Conservation (phyloP, 495 filamentous ascomycete species). For the Pseudevernia furfuracea region DNA sequence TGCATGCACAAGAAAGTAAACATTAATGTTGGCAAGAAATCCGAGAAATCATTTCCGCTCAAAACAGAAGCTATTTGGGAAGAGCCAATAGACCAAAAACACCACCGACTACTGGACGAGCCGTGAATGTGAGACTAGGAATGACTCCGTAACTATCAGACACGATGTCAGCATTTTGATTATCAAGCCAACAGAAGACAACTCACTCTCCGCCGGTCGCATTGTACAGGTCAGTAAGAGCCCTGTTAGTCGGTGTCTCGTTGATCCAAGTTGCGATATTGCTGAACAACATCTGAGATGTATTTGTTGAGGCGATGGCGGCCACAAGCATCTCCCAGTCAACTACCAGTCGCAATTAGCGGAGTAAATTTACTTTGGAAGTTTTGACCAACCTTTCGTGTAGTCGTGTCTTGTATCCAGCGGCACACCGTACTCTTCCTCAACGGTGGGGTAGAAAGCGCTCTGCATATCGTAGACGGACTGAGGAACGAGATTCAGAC, state of each 20-base stretch:
- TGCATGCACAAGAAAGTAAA: background rate
- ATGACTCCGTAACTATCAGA: constrained; percentile 29
- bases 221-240: constrained; percentile 52
- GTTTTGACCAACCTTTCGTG: constrained; percentile 36
- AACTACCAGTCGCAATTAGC: background rate
- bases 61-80: background rate
- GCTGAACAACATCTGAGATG: constrained; percentile 42
- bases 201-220: constrained; percentile 39
- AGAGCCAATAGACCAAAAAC: constrained; percentile 45
- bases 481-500: constrained; percentile 41
- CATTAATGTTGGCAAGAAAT: background rate
- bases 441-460: constrained; percentile 43
- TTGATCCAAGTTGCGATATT: constrained; percentile 46
- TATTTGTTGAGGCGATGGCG: constrained; percentile 36
- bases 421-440: constrained; percentile 42
- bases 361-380: too few relatives aligned
- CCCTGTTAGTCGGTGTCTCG: constrained; percentile 44
- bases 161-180: constrained; percentile 9
- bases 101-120: constrained; percentile 50
- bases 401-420: constrained; percentile 45
- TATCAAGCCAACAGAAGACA: background rate
- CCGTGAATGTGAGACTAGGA: constrained; percentile 37
- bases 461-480: constrained; percentile 50
- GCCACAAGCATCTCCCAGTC: constrained; percentile 30
- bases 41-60: background rate